Evolutionary conservation across 164 flowering plant genomes (phyloP), one percentile per base, ranked within the genome.

Genomic region (Annona cherimola): DNA sequence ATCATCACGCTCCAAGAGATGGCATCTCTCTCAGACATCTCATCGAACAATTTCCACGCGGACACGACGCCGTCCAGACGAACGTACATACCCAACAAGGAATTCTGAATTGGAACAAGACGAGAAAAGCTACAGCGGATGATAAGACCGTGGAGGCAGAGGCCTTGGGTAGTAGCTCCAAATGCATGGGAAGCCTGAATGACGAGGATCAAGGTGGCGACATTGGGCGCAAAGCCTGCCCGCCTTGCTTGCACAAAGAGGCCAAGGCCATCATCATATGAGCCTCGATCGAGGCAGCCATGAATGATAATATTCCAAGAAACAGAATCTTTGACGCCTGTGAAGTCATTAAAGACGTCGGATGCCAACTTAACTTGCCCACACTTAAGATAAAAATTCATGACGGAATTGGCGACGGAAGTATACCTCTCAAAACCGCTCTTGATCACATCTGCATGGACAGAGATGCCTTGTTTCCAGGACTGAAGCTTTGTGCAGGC

Each of bases 1-100:
- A 94, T 94, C 85, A 91, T 81, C 65, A 78, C 87, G 77, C 93
- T 92, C 97, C 97, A 92, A 50, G 97, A 83, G 19, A 94, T 84
- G 9, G 87, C 87, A 83, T 92, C 97, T 81, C 79, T 84, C 0
- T 76, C 86, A 74, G n/a, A 46, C 88, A 91, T 89, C 87, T 92
- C 92, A 78, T 83, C 95, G 70, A 92, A 94, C 84, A 94, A 26
- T 5, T 26, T 46, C 0, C 62, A 71, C 1, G 92, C 96, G 74
- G 19, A 63, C 26, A 40, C 78, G 63, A 87, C 43, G 8, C 78
- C 76, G 3, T 40, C 70, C 16, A n/a, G 45, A 1, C 77, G 86
- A 4, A 72, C 74, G 61, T 91, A 89, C 78, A 87, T 8, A 26
- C 84, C 66, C 79, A 91, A 55, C 71, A 94, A 66, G 20, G 92